phyloP scores from a whole-genome alignment of 2,329 filamentous ascomycete species.

The Hypomyces rosellus region DNA sequence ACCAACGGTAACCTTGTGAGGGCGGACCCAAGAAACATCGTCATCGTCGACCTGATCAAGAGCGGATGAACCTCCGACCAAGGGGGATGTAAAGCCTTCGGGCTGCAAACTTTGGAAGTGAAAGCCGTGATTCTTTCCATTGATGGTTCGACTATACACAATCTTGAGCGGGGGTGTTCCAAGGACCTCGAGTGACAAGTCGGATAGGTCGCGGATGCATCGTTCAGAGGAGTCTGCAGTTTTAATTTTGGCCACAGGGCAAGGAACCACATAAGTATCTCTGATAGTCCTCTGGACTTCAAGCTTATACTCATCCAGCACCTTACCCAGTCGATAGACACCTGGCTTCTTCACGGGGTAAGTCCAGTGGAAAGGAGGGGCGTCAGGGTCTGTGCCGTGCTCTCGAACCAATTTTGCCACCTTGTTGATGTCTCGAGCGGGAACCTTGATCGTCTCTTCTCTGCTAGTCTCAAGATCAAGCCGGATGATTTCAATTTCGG shows the following conservation, averaged over 20 bases:
- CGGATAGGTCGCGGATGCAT: constrained; percentile 82
- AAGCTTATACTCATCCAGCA: constrained; percentile 88
- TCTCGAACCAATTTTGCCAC: constrained; percentile 64
- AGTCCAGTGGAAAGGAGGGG: constrained; percentile 59
- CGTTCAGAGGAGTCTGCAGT: constrained; percentile 56
- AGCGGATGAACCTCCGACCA: constrained; percentile 56
- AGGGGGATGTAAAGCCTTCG: constrained; percentile 73
- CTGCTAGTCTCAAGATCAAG: constrained; percentile 75
- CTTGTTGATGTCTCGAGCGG: constrained; percentile 65
- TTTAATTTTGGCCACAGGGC: constrained; percentile 72
- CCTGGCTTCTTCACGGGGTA: constrained; percentile 79
- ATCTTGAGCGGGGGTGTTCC: constrained; percentile 90
- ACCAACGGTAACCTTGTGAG: constrained; percentile 69
- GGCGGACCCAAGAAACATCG: constrained; percentile 74
- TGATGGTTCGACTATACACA: constrained; percentile 83
- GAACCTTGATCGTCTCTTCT: constrained; percentile 74
- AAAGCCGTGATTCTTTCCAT: constrained; percentile 74
- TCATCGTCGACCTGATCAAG: constrained; percentile 56
- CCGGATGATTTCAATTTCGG: constrained; percentile 81
- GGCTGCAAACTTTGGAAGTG: constrained; percentile 93
- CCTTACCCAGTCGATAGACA: constrained; percentile 75
- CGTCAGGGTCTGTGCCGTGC: constrained; percentile 56
- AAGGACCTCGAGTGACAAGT: constrained; percentile 74
- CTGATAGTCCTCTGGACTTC: constrained; percentile 73
- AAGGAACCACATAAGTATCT: constrained; percentile 79